Percentiles rank a stretch among this genome's conserved stretches.
Conservation (phyloP, 768 basidiomycete species). For the Candolleomyces aberdarensis region DNA sequence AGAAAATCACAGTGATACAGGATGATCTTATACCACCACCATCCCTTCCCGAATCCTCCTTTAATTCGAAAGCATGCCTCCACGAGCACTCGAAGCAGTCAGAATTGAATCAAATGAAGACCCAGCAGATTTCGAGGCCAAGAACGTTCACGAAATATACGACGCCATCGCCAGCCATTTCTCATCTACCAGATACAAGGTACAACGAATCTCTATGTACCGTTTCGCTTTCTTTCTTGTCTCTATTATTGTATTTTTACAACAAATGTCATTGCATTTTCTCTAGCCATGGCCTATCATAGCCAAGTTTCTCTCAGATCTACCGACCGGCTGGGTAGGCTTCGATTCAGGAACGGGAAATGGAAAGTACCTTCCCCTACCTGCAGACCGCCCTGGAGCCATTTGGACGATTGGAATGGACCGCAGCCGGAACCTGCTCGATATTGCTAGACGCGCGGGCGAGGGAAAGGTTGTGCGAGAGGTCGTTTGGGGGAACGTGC, state of each 20-base stretch:
- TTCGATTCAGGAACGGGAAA: slow-evolving; percentile 97
- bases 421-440: slow-evolving; percentile 74
- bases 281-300: slow-evolving; percentile 89
- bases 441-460: slow-evolving; percentile 68
- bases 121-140: slow-evolving; percentile 60
- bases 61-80: slow-evolving; percentile 21
- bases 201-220: no score
- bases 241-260: background rate
- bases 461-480: slow-evolving; percentile 47
- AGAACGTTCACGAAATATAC: slow-evolving; percentile 81
- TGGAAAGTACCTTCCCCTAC: slow-evolving; percentile 91
- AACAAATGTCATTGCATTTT: background rate
- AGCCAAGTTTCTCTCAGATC: slow-evolving; percentile 61
- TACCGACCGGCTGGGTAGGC: slow-evolving; percentile 80
- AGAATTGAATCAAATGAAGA: slow-evolving; percentile 38
- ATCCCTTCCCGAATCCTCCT: slow-evolving; percentile 5
- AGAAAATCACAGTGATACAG: background rate
- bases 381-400: slow-evolving; percentile 53
- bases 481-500: slow-evolving; percentile 77
- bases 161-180: slow-evolving; percentile 86
- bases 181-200: slow-evolving; percentile 87
- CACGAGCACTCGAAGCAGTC: slow-evolving; percentile 35
- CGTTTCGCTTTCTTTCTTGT: background rate
- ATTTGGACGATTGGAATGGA: slow-evolving; percentile 83
- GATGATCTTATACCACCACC: slow-evolving; percentile 5